phyloP scores from a whole-genome alignment of 805 yeast species.

The Cyberlindnera bimundalis region DNA sequence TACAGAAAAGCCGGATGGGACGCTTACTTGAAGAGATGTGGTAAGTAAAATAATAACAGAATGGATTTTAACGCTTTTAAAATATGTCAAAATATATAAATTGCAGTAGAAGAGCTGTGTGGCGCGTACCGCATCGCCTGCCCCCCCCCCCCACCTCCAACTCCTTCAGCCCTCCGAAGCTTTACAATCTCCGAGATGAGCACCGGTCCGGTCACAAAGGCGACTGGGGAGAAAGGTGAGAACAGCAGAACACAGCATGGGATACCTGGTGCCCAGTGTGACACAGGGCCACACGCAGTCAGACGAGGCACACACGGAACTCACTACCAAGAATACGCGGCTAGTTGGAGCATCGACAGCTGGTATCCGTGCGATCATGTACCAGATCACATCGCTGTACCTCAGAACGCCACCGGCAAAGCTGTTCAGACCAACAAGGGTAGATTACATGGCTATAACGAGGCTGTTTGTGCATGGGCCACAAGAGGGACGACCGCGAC shows the following conservation, averaged over 20 bases:
- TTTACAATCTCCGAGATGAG: no score
- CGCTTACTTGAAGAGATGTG: conserved; percentile 60
- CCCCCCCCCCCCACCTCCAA: no score
- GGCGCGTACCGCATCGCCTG: no score
- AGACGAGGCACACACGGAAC: conserved; percentile 18
- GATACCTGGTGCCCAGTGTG: not conserved
- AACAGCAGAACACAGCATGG: no score
- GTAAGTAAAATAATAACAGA: no score
- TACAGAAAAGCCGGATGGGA: conserved; percentile 94
- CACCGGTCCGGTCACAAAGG: no score
- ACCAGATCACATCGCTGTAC: conserved; percentile 74
- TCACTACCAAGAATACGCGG: conserved; percentile 40
- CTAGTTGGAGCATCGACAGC: conserved; percentile 81
- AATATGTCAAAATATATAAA: not conserved
- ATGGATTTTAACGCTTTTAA: no score
- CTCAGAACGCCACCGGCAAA: conserved; percentile 77
- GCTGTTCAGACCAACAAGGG: conserved; percentile 84
- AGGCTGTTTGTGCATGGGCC: conserved; percentile 46
- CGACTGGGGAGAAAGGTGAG: no score
- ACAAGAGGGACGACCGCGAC: conserved; percentile 28
- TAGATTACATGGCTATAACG: conserved; percentile 76
- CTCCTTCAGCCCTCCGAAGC: no score
- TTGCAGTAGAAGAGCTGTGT: no score
- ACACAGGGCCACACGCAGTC: not conserved
- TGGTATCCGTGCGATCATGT: conserved; percentile 78